These are phyloP conservation scores for Barnettozyma salicaria DNA, from an alignment of 805 yeast species.

Conservation along the genomic window DNA sequence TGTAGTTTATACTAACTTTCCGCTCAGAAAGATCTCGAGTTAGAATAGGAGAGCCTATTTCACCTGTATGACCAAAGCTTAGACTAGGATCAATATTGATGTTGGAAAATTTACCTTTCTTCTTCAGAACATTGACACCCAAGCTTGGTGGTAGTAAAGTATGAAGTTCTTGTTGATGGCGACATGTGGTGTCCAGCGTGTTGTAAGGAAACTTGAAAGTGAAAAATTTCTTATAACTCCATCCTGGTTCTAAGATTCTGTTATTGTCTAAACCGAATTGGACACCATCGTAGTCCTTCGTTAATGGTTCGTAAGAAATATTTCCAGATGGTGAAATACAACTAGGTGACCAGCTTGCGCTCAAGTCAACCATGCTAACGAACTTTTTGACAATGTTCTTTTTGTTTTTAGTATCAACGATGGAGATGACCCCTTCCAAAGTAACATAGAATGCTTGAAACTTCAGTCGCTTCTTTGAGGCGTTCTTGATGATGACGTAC, in stretches of 20 bases:
- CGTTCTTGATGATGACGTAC: slow-evolving; percentile 44
- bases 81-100: slow-evolving; percentile 29
- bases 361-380: slow-evolving; percentile 53
- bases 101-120: slow-evolving; percentile 27
- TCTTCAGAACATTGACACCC: slow-evolving; percentile 31
- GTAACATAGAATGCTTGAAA: slow-evolving; percentile 59
- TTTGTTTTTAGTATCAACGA: slow-evolving; percentile 28
- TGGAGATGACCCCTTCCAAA: slow-evolving; percentile 36
- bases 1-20: slow-evolving; percentile 42
- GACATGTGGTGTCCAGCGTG: slow-evolving; percentile 46
- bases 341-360: slow-evolving; percentile 49
- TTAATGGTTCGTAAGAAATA: slow-evolving; percentile 37
- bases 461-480: slow-evolving; percentile 39
- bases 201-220: slow-evolving; percentile 52
- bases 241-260: slow-evolving; percentile 42
- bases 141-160: slow-evolving; percentile 37
- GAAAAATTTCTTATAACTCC: slow-evolving; percentile 51
- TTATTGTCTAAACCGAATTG: slow-evolving; percentile 44
- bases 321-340: slow-evolving; percentile 49
- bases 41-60: slow-evolving; percentile 48
- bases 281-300: slow-evolving; percentile 43
- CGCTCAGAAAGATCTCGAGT: slow-evolving; percentile 46
- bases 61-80: slow-evolving; percentile 46
- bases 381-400: slow-evolving; percentile 41
- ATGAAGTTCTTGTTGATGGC: slow-evolving; percentile 37